These are phyloP conservation scores for Dryas alaskensis DNA, from an alignment of 306 rosid genomes.

Conservation along the genomic window DNA sequence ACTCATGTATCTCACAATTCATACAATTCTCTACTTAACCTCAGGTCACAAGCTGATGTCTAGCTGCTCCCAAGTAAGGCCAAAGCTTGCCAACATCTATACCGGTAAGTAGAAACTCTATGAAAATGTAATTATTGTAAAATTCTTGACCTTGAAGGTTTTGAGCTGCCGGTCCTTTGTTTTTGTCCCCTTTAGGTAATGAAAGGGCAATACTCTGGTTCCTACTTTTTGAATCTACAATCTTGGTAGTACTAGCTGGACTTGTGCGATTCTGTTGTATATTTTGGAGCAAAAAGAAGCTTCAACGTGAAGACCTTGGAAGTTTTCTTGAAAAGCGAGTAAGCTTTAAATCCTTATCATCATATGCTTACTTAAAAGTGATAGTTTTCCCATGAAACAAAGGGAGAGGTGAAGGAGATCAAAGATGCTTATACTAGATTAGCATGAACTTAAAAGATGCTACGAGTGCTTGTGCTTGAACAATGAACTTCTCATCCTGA, in stretches of 20 bases:
- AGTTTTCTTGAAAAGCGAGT: slow-evolving; percentile 68
- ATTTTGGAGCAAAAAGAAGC: slow-evolving; percentile 74
- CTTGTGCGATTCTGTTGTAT: slow-evolving; percentile 61
- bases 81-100: slow-evolving; percentile 52
- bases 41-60: slow-evolving; percentile 58
- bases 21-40: slow-evolving; percentile 16
- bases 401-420: too few species aligned
- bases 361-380: neutral
- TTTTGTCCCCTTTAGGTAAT: slow-evolving; percentile 39
- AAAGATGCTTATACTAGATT: neutral
- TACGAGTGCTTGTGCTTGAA: neutral
- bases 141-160: neutral
- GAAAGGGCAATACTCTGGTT: slow-evolving; percentile 58
- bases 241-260: slow-evolving; percentile 45
- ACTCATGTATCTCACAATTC: neutral
- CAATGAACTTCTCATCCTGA: neutral
- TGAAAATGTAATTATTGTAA: slow-evolving; percentile 9
- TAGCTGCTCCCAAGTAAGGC: slow-evolving; percentile 71
- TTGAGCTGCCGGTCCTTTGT: slow-evolving; percentile 5
- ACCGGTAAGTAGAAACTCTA: slow-evolving; percentile 48
- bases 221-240: slow-evolving; percentile 53
- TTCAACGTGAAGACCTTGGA: slow-evolving; percentile 56
- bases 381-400: too few species aligned
- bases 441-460: neutral
- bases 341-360: slow-evolving; percentile 20